Evolutionary conservation across 495 filamentous ascomycete species (phyloP).

Genomic region (Aspergillus cristatus): DNA sequence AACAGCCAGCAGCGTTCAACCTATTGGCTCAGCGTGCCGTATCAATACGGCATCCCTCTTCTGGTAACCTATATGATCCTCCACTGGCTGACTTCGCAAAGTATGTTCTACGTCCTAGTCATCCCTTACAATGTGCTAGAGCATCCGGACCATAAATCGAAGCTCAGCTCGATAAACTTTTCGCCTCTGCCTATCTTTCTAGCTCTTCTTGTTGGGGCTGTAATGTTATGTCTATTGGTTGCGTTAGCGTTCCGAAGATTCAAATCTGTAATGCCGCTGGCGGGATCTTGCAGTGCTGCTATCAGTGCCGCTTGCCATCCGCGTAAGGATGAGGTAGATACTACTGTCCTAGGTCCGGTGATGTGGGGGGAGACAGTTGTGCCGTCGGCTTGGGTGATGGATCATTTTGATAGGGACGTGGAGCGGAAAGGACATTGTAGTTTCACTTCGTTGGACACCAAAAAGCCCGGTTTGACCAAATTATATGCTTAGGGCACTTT

Average conservation of each 20-base stretch:
- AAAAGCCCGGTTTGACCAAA: slow-evolving; percentile 5
- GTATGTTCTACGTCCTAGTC: slow-evolving; percentile 23
- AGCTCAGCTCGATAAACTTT: slow-evolving; percentile 17
- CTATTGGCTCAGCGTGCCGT: slow-evolving; percentile 34
- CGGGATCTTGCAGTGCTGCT: slow-evolving; percentile 30
- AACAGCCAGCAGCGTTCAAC: slow-evolving; percentile 32
- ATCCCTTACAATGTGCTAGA: slow-evolving; percentile 8
- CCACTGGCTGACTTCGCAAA: slow-evolving; percentile 37
- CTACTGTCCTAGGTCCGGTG: not conserved
- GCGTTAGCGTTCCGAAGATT: slow-evolving; percentile 16
- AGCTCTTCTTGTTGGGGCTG: slow-evolving; percentile 15
- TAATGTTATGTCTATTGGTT: slow-evolving; percentile 8
- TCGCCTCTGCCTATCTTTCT: slow-evolving; percentile 20
- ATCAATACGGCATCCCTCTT: slow-evolving; percentile 29
- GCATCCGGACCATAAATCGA: not conserved
- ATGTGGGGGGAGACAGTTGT: slow-evolving; percentile 7
- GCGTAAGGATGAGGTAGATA: not conserved
- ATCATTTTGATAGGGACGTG: not conserved
- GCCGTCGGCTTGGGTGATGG: not conserved
- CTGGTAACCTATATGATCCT: slow-evolving; percentile 14
- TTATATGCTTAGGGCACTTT: slow-evolving; percentile 4
- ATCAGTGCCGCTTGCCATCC: slow-evolving; percentile 42
- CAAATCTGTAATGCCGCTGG: slow-evolving; percentile 27
- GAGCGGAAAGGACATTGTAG: slow-evolving; percentile 6
- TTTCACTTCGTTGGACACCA: slow-evolving; percentile 4